Percentiles rank a stretch among this genome's conserved stretches.
Conservation (phyloP, 768 basidiomycete species). For the Russula olivacea region DNA sequence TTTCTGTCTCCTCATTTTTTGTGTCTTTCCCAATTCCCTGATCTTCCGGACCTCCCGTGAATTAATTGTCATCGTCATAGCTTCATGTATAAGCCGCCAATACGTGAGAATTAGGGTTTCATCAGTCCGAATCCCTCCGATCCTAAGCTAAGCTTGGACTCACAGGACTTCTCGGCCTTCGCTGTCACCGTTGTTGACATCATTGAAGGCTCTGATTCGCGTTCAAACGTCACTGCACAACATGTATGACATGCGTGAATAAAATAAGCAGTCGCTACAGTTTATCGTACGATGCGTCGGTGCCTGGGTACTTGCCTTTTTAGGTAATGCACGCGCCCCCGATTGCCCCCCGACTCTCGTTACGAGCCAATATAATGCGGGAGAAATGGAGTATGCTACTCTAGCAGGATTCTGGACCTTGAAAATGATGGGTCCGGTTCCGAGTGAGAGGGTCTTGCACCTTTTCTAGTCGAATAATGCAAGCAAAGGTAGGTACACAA, state of each 20-base stretch:
- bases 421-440: too few relatives aligned
- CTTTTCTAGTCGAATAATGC: too few relatives aligned
- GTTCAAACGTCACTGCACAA: neutral
- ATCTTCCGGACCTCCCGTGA: neutral
- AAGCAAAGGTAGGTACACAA: too few relatives aligned
- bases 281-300: neutral
- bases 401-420: neutral
- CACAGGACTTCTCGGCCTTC: neutral
- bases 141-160: slow-evolving; percentile 3
- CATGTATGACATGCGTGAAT: neutral
- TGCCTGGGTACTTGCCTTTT: slow-evolving; percentile 11
- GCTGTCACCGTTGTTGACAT: neutral
- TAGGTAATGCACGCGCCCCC: neutral
- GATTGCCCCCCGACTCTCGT: neutral
- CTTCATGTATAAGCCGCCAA: neutral
- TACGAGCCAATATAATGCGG: neutral
- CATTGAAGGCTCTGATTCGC: neutral
- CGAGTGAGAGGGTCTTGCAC: too few relatives aligned
- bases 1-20: neutral
- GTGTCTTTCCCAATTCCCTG: neutral
- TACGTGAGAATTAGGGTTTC: neutral
- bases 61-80: neutral
- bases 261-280: neutral
- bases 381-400: neutral
- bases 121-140: neutral